Base-by-base conservation (phyloP, 2,329 filamentous ascomycete species). In the Massarina eburnea region DNA sequence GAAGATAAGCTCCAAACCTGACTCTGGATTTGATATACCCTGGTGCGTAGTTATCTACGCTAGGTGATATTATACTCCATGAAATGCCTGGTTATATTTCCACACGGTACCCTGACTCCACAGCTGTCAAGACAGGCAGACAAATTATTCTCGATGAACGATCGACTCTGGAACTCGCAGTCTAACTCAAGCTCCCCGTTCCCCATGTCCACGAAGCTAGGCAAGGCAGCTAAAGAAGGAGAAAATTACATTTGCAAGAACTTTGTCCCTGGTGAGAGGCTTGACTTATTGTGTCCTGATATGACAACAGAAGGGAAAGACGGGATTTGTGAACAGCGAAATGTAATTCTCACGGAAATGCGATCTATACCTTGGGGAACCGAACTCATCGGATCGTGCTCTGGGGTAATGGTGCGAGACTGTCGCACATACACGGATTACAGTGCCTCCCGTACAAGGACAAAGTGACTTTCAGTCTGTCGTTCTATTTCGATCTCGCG, bases 181-280 rank as follows among this genome's bases (percentile, higher is more conserved):
- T 43, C 3, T 4, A 41, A 18, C 15, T 43, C 19, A 18, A 26
- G 2, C 47, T 50, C 15, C 47, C 47, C 33, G 43, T 41, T 18
- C 47, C 47, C 7, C 47, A 18, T 27, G 43, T 50, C 8, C 37
- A 46, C 17, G 40, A 41, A 39, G 18, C 27, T n/a, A n/a, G 20
- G n/a, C 30, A 20, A 18, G 15, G 24, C 26, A 18, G 15, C 24
- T 17, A 8, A 7, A 10, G 39, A 46, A 20, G 43, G 47, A 19
- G 39, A 46, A 37, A 18, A 14, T 20, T 36, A 15, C 12, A 49
- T 54, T 22, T 29, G 34, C 27, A 54, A 51, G 45, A 45, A 51
- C 32, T 54, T 43, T 26, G 39, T 54, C n/a, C 26, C 34, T 4
- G 48, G 51, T 10, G 35, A 39, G 14, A 38, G 4, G 6, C 51